These are phyloP conservation scores for Cyanodermella asteris DNA, from an alignment of 2,329 filamentous ascomycete species.

Conservation along the genomic window DNA sequence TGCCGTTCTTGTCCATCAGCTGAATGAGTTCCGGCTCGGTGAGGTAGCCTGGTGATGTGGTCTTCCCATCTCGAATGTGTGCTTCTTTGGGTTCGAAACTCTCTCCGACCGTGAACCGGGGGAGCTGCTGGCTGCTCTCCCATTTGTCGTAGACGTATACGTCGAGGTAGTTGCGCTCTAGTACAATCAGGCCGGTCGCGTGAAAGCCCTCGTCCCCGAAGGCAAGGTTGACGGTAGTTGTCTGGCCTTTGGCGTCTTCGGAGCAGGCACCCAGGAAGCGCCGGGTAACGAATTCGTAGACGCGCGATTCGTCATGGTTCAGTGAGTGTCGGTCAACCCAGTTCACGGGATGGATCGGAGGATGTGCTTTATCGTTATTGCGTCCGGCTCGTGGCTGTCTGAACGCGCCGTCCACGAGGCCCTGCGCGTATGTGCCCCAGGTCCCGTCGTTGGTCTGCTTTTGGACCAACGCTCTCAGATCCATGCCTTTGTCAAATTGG, in stretches of 20 bases:
- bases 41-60: conserved; percentile 59
- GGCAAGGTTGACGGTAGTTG: conserved; percentile 62
- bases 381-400: conserved; percentile 59
- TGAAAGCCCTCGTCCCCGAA: conserved; percentile 71
- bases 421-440: conserved; percentile 67
- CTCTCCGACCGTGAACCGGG: conserved; percentile 59
- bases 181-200: conserved; percentile 61
- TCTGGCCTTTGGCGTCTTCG: conserved; percentile 71
- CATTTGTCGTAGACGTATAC: conserved; percentile 94
- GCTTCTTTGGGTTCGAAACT: conserved; percentile 73
- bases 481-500: conserved; percentile 76
- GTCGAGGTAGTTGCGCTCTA: conserved; percentile 81
- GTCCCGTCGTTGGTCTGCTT: conserved; percentile 57
- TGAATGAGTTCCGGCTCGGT: conserved; percentile 91
- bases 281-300: conserved; percentile 84
- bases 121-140: conserved; percentile 69
- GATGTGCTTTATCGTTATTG: conserved; percentile 91
- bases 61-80: conserved; percentile 78
- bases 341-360: conserved; percentile 89
- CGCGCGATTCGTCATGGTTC: conserved; percentile 42
- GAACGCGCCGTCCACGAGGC: conserved; percentile 54
- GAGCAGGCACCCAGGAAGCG: conserved; percentile 92
- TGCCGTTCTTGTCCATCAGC: conserved; percentile 95
- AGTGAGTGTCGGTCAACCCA: conserved; percentile 45
- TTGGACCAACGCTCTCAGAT: conserved; percentile 55